These are phyloP conservation scores for Hippophae tibetana DNA, from an alignment of 306 rosid genomes.

Conservation along the genomic window DNA sequence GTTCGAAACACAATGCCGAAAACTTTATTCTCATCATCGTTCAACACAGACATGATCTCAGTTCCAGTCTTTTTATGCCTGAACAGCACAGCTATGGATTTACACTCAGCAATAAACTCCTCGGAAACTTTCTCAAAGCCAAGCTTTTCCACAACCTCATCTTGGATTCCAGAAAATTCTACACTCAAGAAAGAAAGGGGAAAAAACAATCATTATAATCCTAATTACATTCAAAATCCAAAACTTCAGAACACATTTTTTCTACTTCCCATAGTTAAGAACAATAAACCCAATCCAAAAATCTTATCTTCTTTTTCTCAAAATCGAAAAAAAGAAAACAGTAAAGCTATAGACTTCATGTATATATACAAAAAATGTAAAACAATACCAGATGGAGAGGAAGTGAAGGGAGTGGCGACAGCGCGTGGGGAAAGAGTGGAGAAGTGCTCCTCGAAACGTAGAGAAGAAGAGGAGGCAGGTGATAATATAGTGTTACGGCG, in stretches of 20 bases:
- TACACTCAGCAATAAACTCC: conserved; percentile 76
- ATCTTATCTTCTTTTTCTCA: no score
- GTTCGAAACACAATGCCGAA: conserved; percentile 93
- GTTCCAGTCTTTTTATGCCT: conserved; percentile 79
- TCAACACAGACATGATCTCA: conserved; percentile 76
- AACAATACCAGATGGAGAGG: conserved; percentile 40
- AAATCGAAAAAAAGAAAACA: background rate
- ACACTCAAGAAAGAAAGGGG: conserved; percentile 3
- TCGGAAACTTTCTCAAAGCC: conserved; percentile 82
- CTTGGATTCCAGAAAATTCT: conserved; percentile 42
- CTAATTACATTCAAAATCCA: background rate
- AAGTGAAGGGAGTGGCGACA: conserved; percentile 42
- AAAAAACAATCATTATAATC: background rate
- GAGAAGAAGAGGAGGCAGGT: conserved; percentile 13
- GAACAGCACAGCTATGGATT: conserved; percentile 75
- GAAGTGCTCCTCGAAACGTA: conserved; percentile 30
- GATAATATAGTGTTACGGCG: conserved; percentile 39
- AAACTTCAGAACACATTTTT: background rate
- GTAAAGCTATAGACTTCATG: conserved; percentile 6
- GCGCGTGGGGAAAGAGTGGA: conserved; percentile 57
- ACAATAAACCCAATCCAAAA: no score
- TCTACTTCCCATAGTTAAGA: no score
- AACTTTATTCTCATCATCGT: conserved; percentile 92
- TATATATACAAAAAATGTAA: background rate
- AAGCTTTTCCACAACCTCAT: conserved; percentile 53